These are phyloP conservation scores for Endotrypanum monterogeii DNA, from an alignment of 208 protist species.

Conservation along the genomic window DNA sequence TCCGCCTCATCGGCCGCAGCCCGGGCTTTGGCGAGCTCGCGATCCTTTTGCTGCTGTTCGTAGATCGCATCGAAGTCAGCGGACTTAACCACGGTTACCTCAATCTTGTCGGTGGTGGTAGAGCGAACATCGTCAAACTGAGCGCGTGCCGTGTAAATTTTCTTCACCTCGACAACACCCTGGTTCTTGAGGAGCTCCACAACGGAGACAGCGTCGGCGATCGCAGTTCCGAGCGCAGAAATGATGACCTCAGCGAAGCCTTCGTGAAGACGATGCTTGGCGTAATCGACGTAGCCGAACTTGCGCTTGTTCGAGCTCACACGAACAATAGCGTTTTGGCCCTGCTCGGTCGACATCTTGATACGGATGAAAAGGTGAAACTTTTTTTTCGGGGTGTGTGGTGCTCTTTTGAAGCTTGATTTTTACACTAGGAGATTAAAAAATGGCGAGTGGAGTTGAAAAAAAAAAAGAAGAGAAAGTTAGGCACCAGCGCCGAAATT, in stretches of 20 bases:
- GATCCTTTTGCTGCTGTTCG: conserved; percentile 75
- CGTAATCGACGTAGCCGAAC: conserved; percentile 83
- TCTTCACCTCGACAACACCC: conserved; percentile 77
- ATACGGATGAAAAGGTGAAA: neutral
- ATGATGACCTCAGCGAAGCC: conserved; percentile 67
- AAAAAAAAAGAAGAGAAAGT: neutral
- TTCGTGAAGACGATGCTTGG: conserved; percentile 84
- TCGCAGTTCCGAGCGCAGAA: conserved; percentile 81
- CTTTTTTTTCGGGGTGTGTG: conserved; percentile 9
- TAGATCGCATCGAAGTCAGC: conserved; percentile 79
- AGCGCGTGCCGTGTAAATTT: conserved; percentile 80
- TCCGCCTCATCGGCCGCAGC: conserved; percentile 23
- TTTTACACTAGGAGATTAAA: neutral
- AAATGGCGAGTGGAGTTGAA: neutral
- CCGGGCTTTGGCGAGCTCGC: conserved; percentile 37
- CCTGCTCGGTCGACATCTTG: conserved; percentile 36
- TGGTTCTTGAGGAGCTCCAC: conserved; percentile 89
- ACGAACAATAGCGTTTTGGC: conserved; percentile 62
- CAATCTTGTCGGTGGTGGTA: conserved; percentile 79
- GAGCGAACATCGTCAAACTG: conserved; percentile 64
- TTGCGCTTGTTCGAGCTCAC: conserved; percentile 80
- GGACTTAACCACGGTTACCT: conserved; percentile 80
- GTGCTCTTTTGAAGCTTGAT: neutral
- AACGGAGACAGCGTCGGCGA: conserved; percentile 87
- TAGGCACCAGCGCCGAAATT: neutral